Evolutionary conservation across 2,329 filamentous ascomycete genomes (phyloP), one percentile per base, ranked within the genome.

Genomic region (Colletotrichum agaves): DNA sequence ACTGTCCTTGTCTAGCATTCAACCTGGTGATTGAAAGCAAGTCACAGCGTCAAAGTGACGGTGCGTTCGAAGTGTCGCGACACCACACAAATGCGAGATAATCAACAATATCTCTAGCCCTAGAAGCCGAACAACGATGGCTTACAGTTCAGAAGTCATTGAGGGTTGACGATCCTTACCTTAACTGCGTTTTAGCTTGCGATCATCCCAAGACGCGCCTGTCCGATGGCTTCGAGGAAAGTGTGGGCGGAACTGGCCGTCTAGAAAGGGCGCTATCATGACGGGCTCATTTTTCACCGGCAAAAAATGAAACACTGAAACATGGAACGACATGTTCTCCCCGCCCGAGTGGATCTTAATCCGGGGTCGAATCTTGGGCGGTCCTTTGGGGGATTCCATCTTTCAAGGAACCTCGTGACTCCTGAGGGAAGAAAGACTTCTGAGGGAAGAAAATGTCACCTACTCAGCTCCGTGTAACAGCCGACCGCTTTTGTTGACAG

Each of bases 261-360:
- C 64, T 52, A 61, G 61, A 52, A 53, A 35, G 31, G 37, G 47
- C 31, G 55, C 46, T 33, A 19, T 50, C 53, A 21, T 63, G 63
- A 63, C 43, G 56, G 63, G 62, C 63, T 55, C n/a, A 13, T 61
- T 62, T 46, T 57, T 27, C 27, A 53, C 35, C 52, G 35, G 63
- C 52, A 52, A 41, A 23, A 69, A 60, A 64, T 69, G 68, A 70
- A 69, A 65, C 68, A 53, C 68, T 70, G 68, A 69, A 69, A 70
- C 60, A 60, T 59, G 46, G 61, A 65, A 68, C 65, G 53, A 68
- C 53, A 47, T 27, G 17, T 46, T 47, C 62, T 31, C 55, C 50
- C 56, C 63, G 43, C 43, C 50, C n/a, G 41, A 35, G 68, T 70
- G 65, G 68, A 35, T 37, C 56, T 37, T 44, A 37, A 46, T 69